These are phyloP conservation scores for Calonectria montana DNA, from an alignment of 2,329 filamentous ascomycete genomes.

Conservation along the genomic window DNA sequence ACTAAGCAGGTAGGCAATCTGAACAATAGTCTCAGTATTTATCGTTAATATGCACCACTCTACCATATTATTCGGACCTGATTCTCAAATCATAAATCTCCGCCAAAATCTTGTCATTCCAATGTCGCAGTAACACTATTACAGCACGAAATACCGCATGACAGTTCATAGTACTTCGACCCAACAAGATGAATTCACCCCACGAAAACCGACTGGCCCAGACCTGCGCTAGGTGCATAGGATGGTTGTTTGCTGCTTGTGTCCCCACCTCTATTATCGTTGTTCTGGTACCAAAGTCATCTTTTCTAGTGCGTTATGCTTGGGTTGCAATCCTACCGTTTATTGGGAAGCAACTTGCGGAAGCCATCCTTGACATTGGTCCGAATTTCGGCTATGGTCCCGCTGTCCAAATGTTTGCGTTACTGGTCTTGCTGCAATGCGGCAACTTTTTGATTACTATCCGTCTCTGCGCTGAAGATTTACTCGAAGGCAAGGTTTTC, in stretches of 20 bases:
- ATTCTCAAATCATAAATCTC: neutral
- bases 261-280: neutral
- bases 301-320: neutral
- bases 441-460: neutral
- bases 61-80: neutral
- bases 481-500: neutral
- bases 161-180: neutral
- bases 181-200: neutral
- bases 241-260: neutral
- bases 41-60: neutral
- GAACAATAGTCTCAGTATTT: neutral
- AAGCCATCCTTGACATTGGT: neutral
- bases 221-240: neutral
- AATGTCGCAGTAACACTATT: too few relatives aligned
- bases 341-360: neutral
- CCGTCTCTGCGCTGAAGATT: neutral
- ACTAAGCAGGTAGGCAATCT: too few relatives aligned
- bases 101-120: neutral
- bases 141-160: neutral
- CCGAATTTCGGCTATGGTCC: neutral
- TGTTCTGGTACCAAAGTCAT: neutral
- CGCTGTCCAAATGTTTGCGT: neutral
- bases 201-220: neutral
- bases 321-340: neutral
- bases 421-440: neutral